phyloP scores from a whole-genome alignment of 1,284 basidiomycete genomes.

The Termitomyces sp. region DNA sequence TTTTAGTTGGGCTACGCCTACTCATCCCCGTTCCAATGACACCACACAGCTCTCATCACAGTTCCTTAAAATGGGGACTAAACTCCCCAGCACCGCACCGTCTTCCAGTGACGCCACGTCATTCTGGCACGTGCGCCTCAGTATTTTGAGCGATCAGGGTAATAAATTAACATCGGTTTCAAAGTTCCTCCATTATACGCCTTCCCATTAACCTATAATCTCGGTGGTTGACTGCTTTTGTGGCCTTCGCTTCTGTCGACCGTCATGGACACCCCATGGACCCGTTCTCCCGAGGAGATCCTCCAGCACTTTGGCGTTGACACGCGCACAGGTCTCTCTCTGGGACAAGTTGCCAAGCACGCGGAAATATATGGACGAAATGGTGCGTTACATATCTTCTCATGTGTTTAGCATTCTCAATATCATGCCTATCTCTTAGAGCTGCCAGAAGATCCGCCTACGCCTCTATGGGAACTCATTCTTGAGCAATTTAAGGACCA shows the following conservation, averaged over 20 bases:
- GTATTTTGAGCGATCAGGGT: conserved; percentile 17
- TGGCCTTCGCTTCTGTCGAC: conserved; percentile 18
- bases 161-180: conserved; percentile 10
- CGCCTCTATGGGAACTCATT: conserved; percentile 90
- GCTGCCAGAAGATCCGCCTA: conserved; percentile 85
- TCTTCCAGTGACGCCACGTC: conserved; percentile 29
- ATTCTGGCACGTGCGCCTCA: conserved; percentile 30
- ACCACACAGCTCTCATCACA: neutral
- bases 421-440: conserved; percentile 39
- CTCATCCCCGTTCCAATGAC: neutral
- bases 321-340: conserved; percentile 47
- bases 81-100: conserved; percentile 11
- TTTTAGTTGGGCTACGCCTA: neutral
- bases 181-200: conserved; percentile 11
- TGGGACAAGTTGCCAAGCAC: conserved; percentile 64
- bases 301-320: conserved; percentile 64
- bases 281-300: conserved; percentile 55
- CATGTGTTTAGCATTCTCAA: neutral
- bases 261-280: conserved; percentile 71
- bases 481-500: conserved; percentile 98
- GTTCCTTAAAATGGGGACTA: neutral
- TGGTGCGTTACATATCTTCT: conserved; percentile 42
- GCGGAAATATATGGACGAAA: conserved; percentile 82
- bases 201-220: conserved; percentile 11
- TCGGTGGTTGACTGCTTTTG: conserved; percentile 13